Base-by-base conservation (phyloP, 176 grass and related monocot species). In the Olyra latifolia region DNA sequence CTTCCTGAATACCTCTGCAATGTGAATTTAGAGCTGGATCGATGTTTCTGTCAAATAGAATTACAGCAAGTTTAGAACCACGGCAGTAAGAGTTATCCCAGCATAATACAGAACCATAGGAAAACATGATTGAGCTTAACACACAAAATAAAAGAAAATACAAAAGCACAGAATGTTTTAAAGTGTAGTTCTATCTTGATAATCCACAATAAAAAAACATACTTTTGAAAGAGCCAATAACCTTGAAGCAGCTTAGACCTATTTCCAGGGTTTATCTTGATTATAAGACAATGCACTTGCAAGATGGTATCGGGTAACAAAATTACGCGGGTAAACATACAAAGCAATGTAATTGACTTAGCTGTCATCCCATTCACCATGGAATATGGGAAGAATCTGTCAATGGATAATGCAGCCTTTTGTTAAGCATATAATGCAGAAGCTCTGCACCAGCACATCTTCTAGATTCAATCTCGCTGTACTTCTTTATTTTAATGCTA, bases 11-110 rank as follows among this genome's bases (percentile, higher is more conserved):
- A 80, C 59, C 71, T 97, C 66, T 97, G 91, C 56, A 87, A 28
- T 43, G 86, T 84, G 54, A 87, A 88, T 60, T 97, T 97, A 25
- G 86, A 87, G 81, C 83, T 91, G 28, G 80, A 88, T 54, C 88
- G 87, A 35, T 93, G 88, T 67, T 97, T 97, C 91, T 97, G 88
- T 20, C 0, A 54, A 47, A 66, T 41, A 0, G 19, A 28, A 32
- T 48, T 47, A 63, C 41, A 71, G 3, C 20, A 25, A 69, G 54
- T 84, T 75, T 76, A 39, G 20, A 86, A 82, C 47, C 70, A 4
- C 12, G 44, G 27, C 40, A 74, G 20, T 22, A 62, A 46, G 66
- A 79, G 24, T 44, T 29, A 12, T 4, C 30, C 49, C 1, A 1
- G 8, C 47, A 52, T 11, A 79, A 73, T 50, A 25, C 58, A 66